Percentiles rank a stretch among this genome's conserved stretches.
phyloP scores from a whole-genome alignment of 2,329 filamentous ascomycete species.

The Corynespora cassiicola region DNA sequence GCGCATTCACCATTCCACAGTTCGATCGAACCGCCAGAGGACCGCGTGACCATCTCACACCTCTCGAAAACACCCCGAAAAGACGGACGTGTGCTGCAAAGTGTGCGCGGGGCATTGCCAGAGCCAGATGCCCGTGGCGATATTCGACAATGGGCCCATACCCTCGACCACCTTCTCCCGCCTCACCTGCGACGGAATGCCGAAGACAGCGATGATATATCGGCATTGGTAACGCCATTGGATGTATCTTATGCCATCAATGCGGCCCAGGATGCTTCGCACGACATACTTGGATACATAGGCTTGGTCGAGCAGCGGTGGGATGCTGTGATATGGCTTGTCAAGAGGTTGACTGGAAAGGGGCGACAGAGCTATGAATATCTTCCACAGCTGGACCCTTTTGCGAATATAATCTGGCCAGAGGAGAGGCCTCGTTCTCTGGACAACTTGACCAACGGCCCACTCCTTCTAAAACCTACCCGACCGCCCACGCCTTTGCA shows the following conservation, averaged over 20 bases:
- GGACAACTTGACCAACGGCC: constrained; percentile 28
- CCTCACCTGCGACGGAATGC: constrained; percentile 31
- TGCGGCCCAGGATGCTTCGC: constrained; percentile 31
- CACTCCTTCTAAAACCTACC: constrained; percentile 24
- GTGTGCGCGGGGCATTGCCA: too few species aligned
- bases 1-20: constrained; percentile 1
- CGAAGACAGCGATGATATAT: constrained; percentile 11
- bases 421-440: constrained; percentile 20
- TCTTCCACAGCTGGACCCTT: constrained; percentile 19
- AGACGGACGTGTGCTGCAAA: too few species aligned
- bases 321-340: constrained; percentile 54
- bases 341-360: constrained; percentile 50
- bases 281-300: constrained; percentile 50
- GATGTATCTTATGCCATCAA: constrained; percentile 35
- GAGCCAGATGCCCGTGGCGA: constrained; percentile 24
- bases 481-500: constrained; percentile 20
- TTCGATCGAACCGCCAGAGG: constrained; percentile 3
- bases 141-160: constrained; percentile 40
- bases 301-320: constrained; percentile 49
- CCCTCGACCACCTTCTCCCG: constrained; percentile 47
- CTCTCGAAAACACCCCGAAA: constrained; percentile 21
- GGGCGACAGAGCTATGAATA: constrained; percentile 18
- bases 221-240: constrained; percentile 25
- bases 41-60: constrained; percentile 1
- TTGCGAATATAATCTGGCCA: constrained; percentile 23